Percentiles rank a stretch among this genome's conserved stretches.
Conservation (phyloP, 2,329 filamentous ascomycete species). For the Clonostachys sp. region DNA sequence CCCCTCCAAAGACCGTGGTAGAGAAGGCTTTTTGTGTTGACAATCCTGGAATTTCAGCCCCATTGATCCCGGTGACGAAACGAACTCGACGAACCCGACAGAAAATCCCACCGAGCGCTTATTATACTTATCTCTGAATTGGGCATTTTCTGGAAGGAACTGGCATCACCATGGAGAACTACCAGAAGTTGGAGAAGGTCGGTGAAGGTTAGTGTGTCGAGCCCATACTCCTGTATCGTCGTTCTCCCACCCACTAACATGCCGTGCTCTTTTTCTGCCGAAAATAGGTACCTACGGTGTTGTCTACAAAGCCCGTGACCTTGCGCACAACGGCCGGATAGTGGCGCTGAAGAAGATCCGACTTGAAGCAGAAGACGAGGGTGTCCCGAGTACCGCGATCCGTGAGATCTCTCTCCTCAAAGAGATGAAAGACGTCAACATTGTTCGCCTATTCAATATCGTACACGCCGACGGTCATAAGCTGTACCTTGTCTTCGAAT, state of each 20-base stretch:
- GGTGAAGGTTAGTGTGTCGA: slow-evolving; percentile 67
- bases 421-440: slow-evolving; percentile 90
- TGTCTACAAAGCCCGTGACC: slow-evolving; percentile 89
- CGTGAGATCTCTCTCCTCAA: slow-evolving; percentile 92
- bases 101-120: too few relatives aligned
- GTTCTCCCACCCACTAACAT: not conserved
- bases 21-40: too few relatives aligned
- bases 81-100: too few relatives aligned
- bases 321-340: slow-evolving; percentile 76
- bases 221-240: not conserved
- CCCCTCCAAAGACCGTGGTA: not conserved
- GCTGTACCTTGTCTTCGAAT: slow-evolving; percentile 90
- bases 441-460: slow-evolving; percentile 84
- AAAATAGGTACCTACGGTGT: slow-evolving; percentile 82
- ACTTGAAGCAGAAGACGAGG: slow-evolving; percentile 91
- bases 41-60: too few relatives aligned
- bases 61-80: too few relatives aligned
- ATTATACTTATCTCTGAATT: too few relatives aligned
- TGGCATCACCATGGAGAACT: slow-evolving; percentile 73
- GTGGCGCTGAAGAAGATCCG: slow-evolving; percentile 95
- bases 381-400: slow-evolving; percentile 87
- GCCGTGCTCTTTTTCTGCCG: not conserved
- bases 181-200: slow-evolving; percentile 95
- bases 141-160: too few relatives aligned
- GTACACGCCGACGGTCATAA: slow-evolving; percentile 94